Conservation (phyloP, 371 early-diverging fungal species). For the Mucor sp. region DNA sequence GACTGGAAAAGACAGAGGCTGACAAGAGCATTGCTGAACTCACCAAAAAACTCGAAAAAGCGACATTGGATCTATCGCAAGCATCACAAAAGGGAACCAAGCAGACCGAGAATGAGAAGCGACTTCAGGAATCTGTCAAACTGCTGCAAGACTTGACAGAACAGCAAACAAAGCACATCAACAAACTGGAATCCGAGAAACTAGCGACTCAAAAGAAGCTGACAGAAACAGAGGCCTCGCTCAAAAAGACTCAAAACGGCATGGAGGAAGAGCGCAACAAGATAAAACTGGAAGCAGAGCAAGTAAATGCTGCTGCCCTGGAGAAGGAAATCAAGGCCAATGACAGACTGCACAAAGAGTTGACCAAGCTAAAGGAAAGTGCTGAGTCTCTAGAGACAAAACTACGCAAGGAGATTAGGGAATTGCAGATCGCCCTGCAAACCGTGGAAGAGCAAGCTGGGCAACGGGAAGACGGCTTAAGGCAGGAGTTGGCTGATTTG, state of each 20-base stretch:
- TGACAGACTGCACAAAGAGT: slow-evolving; percentile 55
- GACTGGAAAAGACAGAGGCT: slow-evolving; percentile 64
- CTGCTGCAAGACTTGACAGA: slow-evolving; percentile 55
- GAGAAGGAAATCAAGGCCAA: slow-evolving; percentile 56
- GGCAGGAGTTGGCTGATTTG: slow-evolving; percentile 56
- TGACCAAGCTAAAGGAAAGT: slow-evolving; percentile 44
- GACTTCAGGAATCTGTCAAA: slow-evolving; percentile 57
- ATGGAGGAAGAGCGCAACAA: slow-evolving; percentile 35
- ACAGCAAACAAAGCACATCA: slow-evolving; percentile 67
- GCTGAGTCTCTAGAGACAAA: slow-evolving; percentile 40
- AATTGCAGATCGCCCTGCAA: slow-evolving; percentile 62
- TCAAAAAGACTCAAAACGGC: slow-evolving; percentile 24
- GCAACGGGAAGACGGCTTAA: slow-evolving; percentile 60
- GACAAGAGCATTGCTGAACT: slow-evolving; percentile 62
- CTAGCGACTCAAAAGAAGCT: slow-evolving; percentile 39
- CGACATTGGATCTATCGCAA: slow-evolving; percentile 47
- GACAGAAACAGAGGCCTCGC: slow-evolving; percentile 45
- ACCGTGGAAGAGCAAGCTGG: slow-evolving; percentile 64
- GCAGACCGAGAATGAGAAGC: slow-evolving; percentile 57
- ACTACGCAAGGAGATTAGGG: slow-evolving; percentile 59
- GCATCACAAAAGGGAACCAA: slow-evolving; percentile 55
- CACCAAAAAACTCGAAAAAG: slow-evolving; percentile 65
- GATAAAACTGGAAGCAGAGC: slow-evolving; percentile 48
- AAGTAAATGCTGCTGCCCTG: slow-evolving; percentile 56
- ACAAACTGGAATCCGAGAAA: slow-evolving; percentile 62